Evolutionary conservation across 176 grass and related monocot genomes (phyloP).

Genomic region (Phoenix dactylifera): DNA sequence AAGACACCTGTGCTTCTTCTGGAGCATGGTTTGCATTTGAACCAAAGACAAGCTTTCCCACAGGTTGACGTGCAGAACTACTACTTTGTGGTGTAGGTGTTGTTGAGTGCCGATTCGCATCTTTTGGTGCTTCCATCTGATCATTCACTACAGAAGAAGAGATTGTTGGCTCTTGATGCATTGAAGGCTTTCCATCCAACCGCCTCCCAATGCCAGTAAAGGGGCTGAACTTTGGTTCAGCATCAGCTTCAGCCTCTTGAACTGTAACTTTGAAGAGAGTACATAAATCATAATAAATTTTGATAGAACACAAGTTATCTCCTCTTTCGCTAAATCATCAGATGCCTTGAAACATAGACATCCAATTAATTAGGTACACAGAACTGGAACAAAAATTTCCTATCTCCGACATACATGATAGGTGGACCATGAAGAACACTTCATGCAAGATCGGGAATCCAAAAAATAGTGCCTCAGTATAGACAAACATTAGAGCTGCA

Average conservation of each 20-base stretch:
- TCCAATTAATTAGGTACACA: no score
- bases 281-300: no score
- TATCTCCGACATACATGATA: no score
- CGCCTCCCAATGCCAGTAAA: slow-evolving; percentile 61
- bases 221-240: slow-evolving; percentile 53
- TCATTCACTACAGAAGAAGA: slow-evolving; percentile 9
- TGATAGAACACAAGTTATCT: no score
- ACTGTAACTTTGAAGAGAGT: no score
- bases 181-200: slow-evolving; percentile 55
- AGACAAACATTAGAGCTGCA: no score
- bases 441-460: no score
- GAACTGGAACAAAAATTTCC: no score
- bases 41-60: slow-evolving; percentile 80
- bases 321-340: no score
- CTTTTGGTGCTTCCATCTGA: slow-evolving; percentile 27
- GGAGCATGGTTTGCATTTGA: slow-evolving; percentile 33
- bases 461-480: no score
- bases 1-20: slow-evolving; percentile 49
- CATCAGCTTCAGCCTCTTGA: slow-evolving; percentile 26
- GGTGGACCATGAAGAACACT: no score
- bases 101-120: slow-evolving; percentile 30
- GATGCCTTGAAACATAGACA: no score
- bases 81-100: slow-evolving; percentile 22
- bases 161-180: slow-evolving; percentile 15
- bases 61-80: slow-evolving; percentile 28